phyloP scores from a whole-genome alignment of 139 green algal genomes.

The Chlorella sorokiniana region DNA sequence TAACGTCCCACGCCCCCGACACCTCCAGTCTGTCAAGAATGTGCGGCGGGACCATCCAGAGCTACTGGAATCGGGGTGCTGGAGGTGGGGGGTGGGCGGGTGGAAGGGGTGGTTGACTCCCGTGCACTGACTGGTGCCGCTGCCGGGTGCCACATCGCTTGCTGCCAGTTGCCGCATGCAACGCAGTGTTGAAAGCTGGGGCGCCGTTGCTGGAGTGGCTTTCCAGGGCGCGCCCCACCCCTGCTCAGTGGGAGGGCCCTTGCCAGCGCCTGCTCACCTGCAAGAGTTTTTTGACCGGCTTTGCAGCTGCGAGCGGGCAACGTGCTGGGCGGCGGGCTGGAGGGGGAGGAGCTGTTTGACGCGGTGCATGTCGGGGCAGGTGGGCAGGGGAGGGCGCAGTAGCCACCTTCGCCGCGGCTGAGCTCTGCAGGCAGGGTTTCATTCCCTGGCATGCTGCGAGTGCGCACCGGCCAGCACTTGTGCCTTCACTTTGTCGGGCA shows the following conservation, averaged over 20 bases:
- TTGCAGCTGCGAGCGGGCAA: constrained; percentile 33
- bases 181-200: no score
- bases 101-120: neutral
- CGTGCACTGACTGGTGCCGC: no score
- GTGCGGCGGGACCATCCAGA: constrained; percentile 22
- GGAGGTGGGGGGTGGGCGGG: constrained; percentile 6
- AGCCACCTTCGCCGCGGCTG: neutral
- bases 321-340: constrained; percentile 42
- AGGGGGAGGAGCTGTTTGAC: constrained; percentile 70
- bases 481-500: no score
- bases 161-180: no score
- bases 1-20: neutral
- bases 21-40: constrained; percentile 11
- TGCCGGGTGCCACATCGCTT: no score
- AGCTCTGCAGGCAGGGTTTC: neutral
- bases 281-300: neutral
- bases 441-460: no score
- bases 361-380: constrained; percentile 91
- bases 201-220: no score
- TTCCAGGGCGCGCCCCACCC: no score
- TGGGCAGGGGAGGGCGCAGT: neutral
- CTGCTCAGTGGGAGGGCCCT: no score
- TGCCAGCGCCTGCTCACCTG: neutral
- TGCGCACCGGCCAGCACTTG: no score
- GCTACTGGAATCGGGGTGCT: constrained; percentile 27